Evolutionary conservation across 192 early-diverging fungal species (phyloP).

Genomic region (Coemansia sp.): DNA sequence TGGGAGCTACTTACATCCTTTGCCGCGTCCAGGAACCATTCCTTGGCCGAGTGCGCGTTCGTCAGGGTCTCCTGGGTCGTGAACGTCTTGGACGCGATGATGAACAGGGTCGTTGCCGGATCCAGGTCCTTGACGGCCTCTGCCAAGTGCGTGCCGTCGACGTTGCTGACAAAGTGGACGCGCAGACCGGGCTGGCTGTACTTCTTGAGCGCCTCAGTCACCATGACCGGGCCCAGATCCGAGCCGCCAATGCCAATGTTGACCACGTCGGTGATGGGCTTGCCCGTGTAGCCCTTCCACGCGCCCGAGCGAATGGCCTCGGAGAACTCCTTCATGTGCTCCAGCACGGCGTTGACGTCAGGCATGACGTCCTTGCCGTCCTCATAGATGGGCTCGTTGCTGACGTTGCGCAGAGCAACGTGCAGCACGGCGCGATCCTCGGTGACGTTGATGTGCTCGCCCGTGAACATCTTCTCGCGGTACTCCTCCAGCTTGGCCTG

Average conservation of each 20-base stretch:
- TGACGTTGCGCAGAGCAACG: conserved; percentile 85
- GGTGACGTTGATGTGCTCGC: conserved; percentile 95
- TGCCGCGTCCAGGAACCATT: conserved; percentile 85
- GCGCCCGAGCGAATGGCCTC: conserved; percentile 78
- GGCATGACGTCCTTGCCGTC: conserved; percentile 91
- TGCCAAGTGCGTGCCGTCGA: conserved; percentile 96
- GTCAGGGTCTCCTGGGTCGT: conserved; percentile 99
- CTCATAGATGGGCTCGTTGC: conserved; percentile 77
- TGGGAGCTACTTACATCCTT: conserved; percentile 53
- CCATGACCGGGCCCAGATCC: conserved; percentile 97
- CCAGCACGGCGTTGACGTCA: conserved; percentile 87
- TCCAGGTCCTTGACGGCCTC: conserved; percentile 83
- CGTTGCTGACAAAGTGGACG: conserved; percentile 96
- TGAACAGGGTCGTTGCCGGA: conserved; percentile 88
- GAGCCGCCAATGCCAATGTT: conserved; percentile 99
- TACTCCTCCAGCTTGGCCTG: conserved; percentile 82
- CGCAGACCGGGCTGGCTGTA: conserved; percentile 72
- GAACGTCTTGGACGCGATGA: conserved; percentile 96
- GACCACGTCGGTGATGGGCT: conserved; percentile 89
- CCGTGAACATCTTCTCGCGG: conserved; percentile 91
- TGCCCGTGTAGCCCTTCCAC: conserved; percentile 96
- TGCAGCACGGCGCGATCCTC: conserved; percentile 95
- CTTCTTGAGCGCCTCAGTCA: conserved; percentile 96
- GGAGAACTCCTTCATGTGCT: conserved; percentile 85
- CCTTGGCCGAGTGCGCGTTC: conserved; percentile 89